phyloP scores from a whole-genome alignment of 176 grass and related monocot genomes.

The Rhynchospora pubera region DNA sequence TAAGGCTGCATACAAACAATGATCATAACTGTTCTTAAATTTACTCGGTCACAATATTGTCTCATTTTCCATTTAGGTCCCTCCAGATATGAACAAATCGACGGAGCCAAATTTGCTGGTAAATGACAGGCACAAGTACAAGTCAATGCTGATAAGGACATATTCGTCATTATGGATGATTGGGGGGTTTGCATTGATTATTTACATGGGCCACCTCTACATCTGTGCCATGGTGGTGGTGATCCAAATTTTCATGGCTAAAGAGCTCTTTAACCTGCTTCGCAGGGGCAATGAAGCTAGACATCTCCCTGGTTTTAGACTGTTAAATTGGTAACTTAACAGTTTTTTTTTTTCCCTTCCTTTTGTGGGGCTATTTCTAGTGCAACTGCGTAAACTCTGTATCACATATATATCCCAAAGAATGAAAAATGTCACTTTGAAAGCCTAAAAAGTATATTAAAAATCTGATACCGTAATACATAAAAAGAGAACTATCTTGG shows the following conservation, averaged over 20 bases:
- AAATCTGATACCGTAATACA: background rate
- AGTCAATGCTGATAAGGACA: constrained; percentile 79
- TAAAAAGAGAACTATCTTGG: background rate
- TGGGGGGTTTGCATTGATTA: constrained; percentile 51
- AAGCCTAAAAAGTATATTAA: no score
- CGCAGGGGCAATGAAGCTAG: constrained; percentile 64
- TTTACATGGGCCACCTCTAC: constrained; percentile 85
- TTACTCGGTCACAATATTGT: background rate
- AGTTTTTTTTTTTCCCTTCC: background rate
- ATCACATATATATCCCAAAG: background rate
- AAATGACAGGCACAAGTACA: constrained; percentile 79
- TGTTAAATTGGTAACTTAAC: constrained; percentile 59
- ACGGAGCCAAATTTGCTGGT: constrained; percentile 51
- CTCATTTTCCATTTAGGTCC: constrained; percentile 32
- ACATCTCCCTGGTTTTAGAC: constrained; percentile 73
- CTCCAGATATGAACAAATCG: constrained; percentile 39
- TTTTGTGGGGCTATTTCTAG: background rate
- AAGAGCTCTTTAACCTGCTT: constrained; percentile 77
- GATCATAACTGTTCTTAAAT: background rate
- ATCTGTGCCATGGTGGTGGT: constrained; percentile 83
- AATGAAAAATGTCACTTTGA: background rate
- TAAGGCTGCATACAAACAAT: background rate
- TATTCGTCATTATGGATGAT: constrained; percentile 92
- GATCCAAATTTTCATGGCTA: constrained; percentile 89
- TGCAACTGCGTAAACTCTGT: background rate